Evolutionary conservation across 306 rosid genomes (phyloP).

Genomic region (Lagenaria siceraria): DNA sequence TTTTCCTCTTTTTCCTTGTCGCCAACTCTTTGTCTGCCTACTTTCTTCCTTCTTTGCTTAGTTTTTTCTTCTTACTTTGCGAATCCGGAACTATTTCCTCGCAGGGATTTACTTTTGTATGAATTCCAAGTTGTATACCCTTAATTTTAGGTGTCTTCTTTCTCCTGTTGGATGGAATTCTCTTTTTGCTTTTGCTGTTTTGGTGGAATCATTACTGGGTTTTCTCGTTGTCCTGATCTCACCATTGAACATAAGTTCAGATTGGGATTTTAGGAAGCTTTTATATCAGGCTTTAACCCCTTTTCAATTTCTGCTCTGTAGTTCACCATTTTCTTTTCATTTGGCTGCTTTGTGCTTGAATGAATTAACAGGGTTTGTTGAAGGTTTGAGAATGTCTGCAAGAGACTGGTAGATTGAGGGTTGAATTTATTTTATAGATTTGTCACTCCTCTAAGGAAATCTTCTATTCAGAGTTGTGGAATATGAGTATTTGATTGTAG

Average conservation of each 20-base stretch:
- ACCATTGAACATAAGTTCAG: neutral
- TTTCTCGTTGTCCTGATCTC: neutral
- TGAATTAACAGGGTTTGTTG: neutral
- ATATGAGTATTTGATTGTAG: neutral
- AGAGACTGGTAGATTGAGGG: neutral
- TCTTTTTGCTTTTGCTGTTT: neutral
- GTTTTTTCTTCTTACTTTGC: slow-evolving; percentile 1
- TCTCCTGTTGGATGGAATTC: neutral
- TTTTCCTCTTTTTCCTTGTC: neutral
- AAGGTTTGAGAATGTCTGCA: neutral
- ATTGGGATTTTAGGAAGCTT: neutral
- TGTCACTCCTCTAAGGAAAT: neutral
- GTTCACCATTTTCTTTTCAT: neutral
- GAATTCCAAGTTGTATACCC: neutral
- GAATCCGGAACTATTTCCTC: neutral
- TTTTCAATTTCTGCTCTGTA: neutral
- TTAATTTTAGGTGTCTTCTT: neutral
- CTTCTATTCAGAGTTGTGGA: neutral
- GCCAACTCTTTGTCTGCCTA: neutral
- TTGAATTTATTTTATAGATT: neutral
- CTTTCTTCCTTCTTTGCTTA: neutral
- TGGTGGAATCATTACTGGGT: neutral
- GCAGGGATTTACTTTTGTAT: neutral
- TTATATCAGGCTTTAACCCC: too few relatives aligned
- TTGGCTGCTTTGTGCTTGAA: neutral